A percentile compares a stretch with the other conserved stretches of the same genome.
Conservation (phyloP, 192 early-diverging fungal species). For the Backusella liffmaniae region DNA sequence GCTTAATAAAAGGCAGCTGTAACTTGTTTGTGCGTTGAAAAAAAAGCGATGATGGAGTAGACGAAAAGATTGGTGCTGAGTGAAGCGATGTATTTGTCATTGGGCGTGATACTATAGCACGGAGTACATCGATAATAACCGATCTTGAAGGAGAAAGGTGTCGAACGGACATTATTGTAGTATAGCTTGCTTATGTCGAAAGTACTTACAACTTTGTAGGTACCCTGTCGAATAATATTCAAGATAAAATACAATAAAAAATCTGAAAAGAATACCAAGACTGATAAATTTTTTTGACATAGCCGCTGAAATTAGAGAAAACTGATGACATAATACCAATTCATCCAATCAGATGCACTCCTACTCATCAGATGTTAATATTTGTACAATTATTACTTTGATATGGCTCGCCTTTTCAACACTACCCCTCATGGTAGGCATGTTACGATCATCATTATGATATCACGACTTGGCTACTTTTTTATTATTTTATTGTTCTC, state of each 20-base stretch:
- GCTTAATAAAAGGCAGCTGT: not conserved
- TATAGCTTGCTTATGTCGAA: not conserved
- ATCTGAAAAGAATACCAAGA: not conserved
- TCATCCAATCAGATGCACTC: not conserved
- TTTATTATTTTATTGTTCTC: not conserved
- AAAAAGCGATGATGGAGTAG: not conserved
- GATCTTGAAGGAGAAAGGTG: constrained; percentile 10
- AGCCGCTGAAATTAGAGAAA: not conserved
- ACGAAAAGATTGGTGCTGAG: not conserved
- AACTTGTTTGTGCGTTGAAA: not conserved
- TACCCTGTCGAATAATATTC: not conserved
- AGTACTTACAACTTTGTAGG: not conserved
- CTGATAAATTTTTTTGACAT: not conserved
- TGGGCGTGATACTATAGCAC: constrained; percentile 26
- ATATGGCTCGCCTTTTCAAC: too few species aligned
- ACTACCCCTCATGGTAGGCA: not conserved
- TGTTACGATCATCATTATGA: not conserved
- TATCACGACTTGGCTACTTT: too few species aligned
- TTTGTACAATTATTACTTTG: not conserved
- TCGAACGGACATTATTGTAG: not conserved
- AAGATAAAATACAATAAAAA: not conserved
- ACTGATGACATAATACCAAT: not conserved
- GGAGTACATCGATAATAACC: constrained; percentile 20
- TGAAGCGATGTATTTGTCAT: not conserved
- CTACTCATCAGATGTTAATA: not conserved